Conservation (phyloP, 2,329 filamentous ascomycete species). For the Fusarium sp. region DNA sequence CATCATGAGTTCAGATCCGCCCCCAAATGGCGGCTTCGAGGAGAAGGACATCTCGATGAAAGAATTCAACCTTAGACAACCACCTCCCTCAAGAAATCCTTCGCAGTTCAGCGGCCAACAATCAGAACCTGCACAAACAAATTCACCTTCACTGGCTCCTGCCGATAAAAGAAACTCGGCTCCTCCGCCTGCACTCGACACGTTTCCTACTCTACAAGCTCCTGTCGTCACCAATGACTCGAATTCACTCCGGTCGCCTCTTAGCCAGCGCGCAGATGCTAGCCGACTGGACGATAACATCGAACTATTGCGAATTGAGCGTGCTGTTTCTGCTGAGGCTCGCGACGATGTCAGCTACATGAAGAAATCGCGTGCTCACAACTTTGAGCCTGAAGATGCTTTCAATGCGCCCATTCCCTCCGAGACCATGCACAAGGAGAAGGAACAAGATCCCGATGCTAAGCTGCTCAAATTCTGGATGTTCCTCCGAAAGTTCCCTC, state of each 20-base stretch:
- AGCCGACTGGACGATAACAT: conserved; percentile 61
- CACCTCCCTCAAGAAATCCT: conserved; percentile 31
- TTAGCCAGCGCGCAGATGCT: conserved; percentile 49
- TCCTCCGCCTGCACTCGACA: conserved; percentile 49
- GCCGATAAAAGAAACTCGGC: conserved; percentile 40
- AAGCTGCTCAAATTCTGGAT: conserved; percentile 56
- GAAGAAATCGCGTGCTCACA: conserved; percentile 49
- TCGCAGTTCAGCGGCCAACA: conserved; percentile 24
- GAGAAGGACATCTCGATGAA: conserved; percentile 25
- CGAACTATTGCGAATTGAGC: conserved; percentile 61
- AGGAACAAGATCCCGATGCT: conserved; percentile 51
- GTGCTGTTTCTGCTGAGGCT: conserved; percentile 59
- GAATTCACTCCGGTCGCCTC: conserved; percentile 41
- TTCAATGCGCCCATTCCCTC: conserved; percentile 55
- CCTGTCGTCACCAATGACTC: conserved; percentile 43
- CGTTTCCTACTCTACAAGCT: conserved; percentile 48
- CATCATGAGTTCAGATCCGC: conserved; percentile 40
- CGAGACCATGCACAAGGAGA: conserved; percentile 43
- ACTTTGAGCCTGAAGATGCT: conserved; percentile 57
- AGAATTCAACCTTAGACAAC: conserved; percentile 35
- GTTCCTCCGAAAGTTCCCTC: conserved; percentile 62
- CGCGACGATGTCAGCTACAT: conserved; percentile 46
- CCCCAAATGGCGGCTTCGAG: conserved; percentile 17
- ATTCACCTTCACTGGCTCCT: conserved; percentile 7
- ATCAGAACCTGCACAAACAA: conserved; percentile 2